Base-by-base conservation (phyloP, 495 filamentous ascomycete species). In the Jackrogersella minutella region DNA sequence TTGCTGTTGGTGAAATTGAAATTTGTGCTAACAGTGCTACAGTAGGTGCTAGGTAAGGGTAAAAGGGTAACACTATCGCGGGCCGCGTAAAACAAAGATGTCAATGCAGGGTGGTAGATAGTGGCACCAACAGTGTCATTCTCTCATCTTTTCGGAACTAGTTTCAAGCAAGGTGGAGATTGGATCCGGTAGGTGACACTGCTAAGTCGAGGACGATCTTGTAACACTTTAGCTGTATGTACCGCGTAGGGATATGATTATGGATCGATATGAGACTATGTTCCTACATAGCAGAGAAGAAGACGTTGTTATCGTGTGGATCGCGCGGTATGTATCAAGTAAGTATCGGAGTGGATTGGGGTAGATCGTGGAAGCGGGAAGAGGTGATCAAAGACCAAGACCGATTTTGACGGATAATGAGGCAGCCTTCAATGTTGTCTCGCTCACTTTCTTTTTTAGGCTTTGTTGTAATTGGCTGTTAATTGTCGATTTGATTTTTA, bases 111-210 rank as follows among this genome's bases (percentile, higher is more conserved):
- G 46, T 33, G 11, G 19, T 10, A 16, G 14, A 31, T 40, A 13
- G 46, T 49, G 36, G 16, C 26, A 43, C 31, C 22, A 28, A 16
- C 28, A 9, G 24, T 49, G 44, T 53, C 37, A 61, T 44, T 41
- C 34, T 39, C 39, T 5, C 49, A 62, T 54, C 22, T 44, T 44
- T 30, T 39, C 41, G 39, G 22, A 14, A 28, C 31, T 5, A 49
- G 10, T 5, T 24, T 19, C 22, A 53, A 6, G 17, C 16, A 7
- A 11, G 13, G 33, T 31, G 58, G 16, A 13, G 44, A 52, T 64
- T 44, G 34, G 44, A 64, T 64, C 44, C 19, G 30, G 61, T 64
- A 64, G 36, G 61, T 64, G 47, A 53, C 39, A 58, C 46, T 31
- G 28, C 40, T 5, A 33, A n/a, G 3, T 36, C 19, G 43, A n/a